These are phyloP conservation scores for Termitomyces sp. DNA, from an alignment of 768 basidiomycete species.

Conservation along the genomic window DNA sequence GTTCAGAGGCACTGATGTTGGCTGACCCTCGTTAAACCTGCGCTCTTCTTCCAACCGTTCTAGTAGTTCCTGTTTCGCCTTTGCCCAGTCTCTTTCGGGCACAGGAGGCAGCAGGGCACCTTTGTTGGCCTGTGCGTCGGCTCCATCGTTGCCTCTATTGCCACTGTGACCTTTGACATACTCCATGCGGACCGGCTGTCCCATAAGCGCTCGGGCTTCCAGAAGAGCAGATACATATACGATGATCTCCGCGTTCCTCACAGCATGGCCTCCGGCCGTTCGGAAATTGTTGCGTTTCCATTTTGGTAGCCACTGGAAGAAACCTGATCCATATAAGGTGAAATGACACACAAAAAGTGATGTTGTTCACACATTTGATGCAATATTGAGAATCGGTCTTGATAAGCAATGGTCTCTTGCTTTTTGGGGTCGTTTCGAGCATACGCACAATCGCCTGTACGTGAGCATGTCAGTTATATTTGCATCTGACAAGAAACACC, in stretches of 20 bases:
- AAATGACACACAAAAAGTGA: constrained; percentile 5
- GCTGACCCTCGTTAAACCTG: not conserved
- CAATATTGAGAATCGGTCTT: constrained; percentile 85
- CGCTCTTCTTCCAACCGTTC: constrained; percentile 6
- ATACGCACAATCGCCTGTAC: constrained; percentile 77
- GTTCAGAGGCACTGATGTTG: not conserved
- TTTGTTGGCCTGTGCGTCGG: constrained; percentile 66
- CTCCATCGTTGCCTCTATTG: constrained; percentile 79
- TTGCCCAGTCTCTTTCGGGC: constrained; percentile 58
- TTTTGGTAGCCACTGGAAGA: constrained; percentile 59
- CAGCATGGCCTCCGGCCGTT: constrained; percentile 42
- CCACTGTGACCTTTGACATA: constrained; percentile 82
- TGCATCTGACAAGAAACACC: constrained; percentile 17
- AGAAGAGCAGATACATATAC: constrained; percentile 64
- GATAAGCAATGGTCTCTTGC: constrained; percentile 57
- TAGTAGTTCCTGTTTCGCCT: constrained; percentile 20
- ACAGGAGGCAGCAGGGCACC: constrained; percentile 39
- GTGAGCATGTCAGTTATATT: not conserved
- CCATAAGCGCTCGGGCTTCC: constrained; percentile 40
- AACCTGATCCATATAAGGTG: constrained; percentile 37
- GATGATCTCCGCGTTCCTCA: constrained; percentile 74
- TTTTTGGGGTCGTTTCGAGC: constrained; percentile 64
- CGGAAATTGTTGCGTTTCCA: constrained; percentile 58
- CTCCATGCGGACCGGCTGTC: constrained; percentile 56
- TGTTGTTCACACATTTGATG: constrained; percentile 55